Percentiles rank a stretch among this genome's conserved stretches.
Evolutionary conservation across 176 grass and related monocot species (phyloP).

Genomic region (Otatea glauca): DNA sequence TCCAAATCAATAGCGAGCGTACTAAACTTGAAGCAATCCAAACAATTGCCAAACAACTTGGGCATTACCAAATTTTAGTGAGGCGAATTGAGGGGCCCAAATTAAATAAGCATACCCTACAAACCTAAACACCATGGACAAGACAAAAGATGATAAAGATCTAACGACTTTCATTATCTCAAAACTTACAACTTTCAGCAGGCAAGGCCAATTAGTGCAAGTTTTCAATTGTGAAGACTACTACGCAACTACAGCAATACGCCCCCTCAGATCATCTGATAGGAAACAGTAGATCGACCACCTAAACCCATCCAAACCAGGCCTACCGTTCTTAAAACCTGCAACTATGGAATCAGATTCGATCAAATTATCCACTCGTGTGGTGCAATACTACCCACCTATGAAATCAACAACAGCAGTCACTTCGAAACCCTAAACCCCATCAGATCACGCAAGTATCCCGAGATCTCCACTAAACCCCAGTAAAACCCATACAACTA

Average conservation of each 20-base stretch:
- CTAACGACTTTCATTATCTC: background rate
- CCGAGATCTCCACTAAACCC: background rate
- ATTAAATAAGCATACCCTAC: background rate
- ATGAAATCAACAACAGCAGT: slow-evolving; percentile 3
- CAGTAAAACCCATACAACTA: background rate
- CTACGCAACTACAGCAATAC: background rate
- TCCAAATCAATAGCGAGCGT: background rate
- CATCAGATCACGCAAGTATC: background rate
- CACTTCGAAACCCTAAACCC: background rate
- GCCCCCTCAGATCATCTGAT: background rate
- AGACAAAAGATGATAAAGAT: background rate
- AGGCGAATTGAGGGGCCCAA: background rate
- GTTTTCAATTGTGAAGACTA: background rate
- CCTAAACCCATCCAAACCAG: slow-evolving; percentile 15
- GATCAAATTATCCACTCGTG: background rate
- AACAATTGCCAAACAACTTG: background rate
- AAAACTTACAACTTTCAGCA: background rate
- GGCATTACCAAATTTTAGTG: background rate
- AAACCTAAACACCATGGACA: background rate
- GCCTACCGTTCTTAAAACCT: background rate
- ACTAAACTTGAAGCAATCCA: background rate
- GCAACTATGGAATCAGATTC: background rate
- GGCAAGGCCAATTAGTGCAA: background rate
- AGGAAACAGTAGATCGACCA: background rate
- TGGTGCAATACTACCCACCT: background rate